phyloP scores from a whole-genome alignment of 306 rosid genomes.

The barrel medic (Medicago truncatula) region DNA sequence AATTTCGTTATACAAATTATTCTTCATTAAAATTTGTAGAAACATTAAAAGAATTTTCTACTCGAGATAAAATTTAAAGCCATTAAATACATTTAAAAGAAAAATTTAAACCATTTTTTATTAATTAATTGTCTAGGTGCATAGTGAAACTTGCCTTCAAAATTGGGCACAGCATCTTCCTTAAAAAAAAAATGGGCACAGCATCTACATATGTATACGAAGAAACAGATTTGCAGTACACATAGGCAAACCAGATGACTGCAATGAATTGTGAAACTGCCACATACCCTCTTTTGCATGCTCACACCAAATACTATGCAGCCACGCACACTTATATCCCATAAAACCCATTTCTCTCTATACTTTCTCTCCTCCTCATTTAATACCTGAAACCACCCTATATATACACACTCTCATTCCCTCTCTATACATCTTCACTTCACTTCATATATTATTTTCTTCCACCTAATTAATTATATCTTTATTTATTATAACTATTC shows the following conservation, averaged over 20 bases:
- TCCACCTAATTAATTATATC: too few relatives aligned
- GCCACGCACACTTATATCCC: slow-evolving; percentile 57
- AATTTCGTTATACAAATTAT: too few relatives aligned
- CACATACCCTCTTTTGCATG: slow-evolving; percentile 89
- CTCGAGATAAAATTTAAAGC: too few relatives aligned
- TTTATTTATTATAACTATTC: background rate
- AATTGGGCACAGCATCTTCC: background rate
- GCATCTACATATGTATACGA: background rate
- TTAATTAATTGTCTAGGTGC: background rate
- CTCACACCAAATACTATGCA: slow-evolving; percentile 59
- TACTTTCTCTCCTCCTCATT: background rate
- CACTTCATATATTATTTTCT: background rate
- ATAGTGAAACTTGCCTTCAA: background rate
- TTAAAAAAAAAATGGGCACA: background rate
- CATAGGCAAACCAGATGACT: slow-evolving; percentile 24
- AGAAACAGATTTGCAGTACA: background rate
- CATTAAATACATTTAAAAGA: too few relatives aligned
- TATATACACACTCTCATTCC: slow-evolving; percentile 42
- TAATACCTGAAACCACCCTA: slow-evolving; percentile 15
- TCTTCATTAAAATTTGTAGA: too few relatives aligned
- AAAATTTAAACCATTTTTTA: too few relatives aligned
- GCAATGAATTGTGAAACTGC: slow-evolving; percentile 50
- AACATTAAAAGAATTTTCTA: too few relatives aligned
- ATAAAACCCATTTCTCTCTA: slow-evolving; percentile 7
- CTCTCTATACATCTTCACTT: slow-evolving; percentile 17